phyloP scores from a whole-genome alignment of 2,329 filamentous ascomycete species.

The Curvularia sp. region DNA sequence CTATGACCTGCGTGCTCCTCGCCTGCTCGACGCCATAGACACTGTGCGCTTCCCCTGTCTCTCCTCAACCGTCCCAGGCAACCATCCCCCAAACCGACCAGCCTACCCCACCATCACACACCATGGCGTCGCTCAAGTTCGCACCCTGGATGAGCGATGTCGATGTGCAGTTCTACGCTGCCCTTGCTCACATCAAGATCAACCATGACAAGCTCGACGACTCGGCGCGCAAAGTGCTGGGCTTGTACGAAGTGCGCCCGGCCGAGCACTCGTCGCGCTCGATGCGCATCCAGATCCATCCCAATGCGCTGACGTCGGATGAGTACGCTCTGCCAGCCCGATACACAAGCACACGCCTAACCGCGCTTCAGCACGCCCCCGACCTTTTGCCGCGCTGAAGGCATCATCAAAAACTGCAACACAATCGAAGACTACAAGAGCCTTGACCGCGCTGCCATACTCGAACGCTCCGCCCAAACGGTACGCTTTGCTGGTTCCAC shows the following conservation, averaged over 20 bases:
- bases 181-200: conserved; percentile 91
- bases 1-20: conserved; percentile 30
- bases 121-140: conserved; percentile 68
- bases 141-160: conserved; percentile 93
- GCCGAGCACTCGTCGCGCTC: conserved; percentile 75
- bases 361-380: conserved; percentile 36
- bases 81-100: neutral
- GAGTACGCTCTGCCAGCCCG: conserved; percentile 66
- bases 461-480: conserved; percentile 79
- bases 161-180: conserved; percentile 92
- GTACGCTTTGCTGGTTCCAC: conserved; percentile 56
- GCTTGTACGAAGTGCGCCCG: conserved; percentile 84
- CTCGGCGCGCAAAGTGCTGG: conserved; percentile 83
- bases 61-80: conserved; percentile 5
- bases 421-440: conserved; percentile 92
- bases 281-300: conserved; percentile 88
- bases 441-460: conserved; percentile 77
- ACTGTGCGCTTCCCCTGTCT: neutral
- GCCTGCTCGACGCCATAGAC: conserved; percentile 10
- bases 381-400: conserved; percentile 79
- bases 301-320: conserved; percentile 81
- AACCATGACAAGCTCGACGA: conserved; percentile 97
- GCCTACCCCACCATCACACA: conserved; percentile 12
- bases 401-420: conserved; percentile 94
- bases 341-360: conserved; percentile 19